These are phyloP conservation scores for Metschnikowia continentalis DNA, from an alignment of 805 yeast genomes.

Conservation along the genomic window DNA sequence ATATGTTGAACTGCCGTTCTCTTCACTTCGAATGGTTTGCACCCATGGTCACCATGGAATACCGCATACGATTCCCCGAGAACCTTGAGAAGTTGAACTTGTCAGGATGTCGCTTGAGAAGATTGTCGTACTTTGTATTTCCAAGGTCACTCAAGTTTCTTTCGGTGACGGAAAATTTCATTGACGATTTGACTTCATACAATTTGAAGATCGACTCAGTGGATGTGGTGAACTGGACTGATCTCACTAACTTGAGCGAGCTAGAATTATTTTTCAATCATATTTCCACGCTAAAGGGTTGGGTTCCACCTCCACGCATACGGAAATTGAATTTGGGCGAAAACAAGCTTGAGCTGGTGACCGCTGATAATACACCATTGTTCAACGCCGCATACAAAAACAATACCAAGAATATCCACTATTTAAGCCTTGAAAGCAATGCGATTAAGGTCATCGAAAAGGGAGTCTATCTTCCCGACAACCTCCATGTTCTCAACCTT, in stretches of 20 bases:
- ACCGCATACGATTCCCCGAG: constrained; percentile 22
- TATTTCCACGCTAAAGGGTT: constrained; percentile 16
- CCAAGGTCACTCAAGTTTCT: constrained; percentile 21
- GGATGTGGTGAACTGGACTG: constrained; percentile 21
- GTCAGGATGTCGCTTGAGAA: constrained; percentile 20
- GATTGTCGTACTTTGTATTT: constrained; percentile 21
- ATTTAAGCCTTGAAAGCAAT: constrained; percentile 16
- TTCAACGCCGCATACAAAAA: constrained; percentile 1
- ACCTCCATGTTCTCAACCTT: constrained; percentile 12
- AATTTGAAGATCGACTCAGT: constrained; percentile 6
- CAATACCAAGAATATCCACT: constrained; percentile 3
- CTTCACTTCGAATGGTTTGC: constrained; percentile 7
- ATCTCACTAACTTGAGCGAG: constrained; percentile 19
- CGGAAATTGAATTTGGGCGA: constrained; percentile 13
- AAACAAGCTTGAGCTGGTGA: constrained; percentile 13
- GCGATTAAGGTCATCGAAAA: constrained; percentile 12
- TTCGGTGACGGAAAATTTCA: constrained; percentile 24
- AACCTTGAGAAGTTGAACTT: constrained; percentile 21
- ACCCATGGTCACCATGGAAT: constrained; percentile 3
- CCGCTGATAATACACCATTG: constrained; percentile 12
- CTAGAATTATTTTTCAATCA: constrained; percentile 23
- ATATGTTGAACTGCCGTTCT: constrained; percentile 18
- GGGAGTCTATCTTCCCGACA: constrained; percentile 13
- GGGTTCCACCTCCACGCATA: constrained; percentile 18
- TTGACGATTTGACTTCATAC: constrained; percentile 21